Evolutionary conservation across 768 basidiomycete species (phyloP).

Genomic region (Cyathus striatus): DNA sequence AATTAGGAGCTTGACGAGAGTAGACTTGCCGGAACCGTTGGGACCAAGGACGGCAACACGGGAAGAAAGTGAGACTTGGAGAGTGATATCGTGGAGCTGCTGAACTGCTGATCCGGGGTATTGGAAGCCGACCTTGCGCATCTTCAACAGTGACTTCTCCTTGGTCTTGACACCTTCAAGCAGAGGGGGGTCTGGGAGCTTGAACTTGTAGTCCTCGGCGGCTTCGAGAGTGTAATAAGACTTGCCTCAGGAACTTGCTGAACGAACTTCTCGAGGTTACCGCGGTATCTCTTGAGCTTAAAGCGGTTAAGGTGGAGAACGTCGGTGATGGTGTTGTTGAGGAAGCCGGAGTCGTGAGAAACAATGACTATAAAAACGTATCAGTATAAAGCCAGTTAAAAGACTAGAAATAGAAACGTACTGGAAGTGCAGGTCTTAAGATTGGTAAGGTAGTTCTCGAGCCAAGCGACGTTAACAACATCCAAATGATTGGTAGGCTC

Average conservation of each 20-base stretch:
- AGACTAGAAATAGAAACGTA: slow-evolving; percentile 28
- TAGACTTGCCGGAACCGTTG: slow-evolving; percentile 98
- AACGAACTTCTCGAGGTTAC: slow-evolving; percentile 94
- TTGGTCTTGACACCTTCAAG: slow-evolving; percentile 99
- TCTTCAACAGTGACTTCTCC: slow-evolving; percentile 95
- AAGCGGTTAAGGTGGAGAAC: slow-evolving; percentile 97
- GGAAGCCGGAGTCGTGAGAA: slow-evolving; percentile 95
- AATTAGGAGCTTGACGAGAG: slow-evolving; percentile 93
- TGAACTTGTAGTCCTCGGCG: slow-evolving; percentile 96
- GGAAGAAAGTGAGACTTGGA: slow-evolving; percentile 96
- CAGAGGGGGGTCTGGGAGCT: slow-evolving; percentile 93
- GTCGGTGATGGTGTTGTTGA: slow-evolving; percentile 98
- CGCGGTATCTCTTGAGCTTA: slow-evolving; percentile 93
- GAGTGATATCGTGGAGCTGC: slow-evolving; percentile 90
- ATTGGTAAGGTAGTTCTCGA: slow-evolving; percentile 87
- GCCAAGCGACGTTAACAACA: slow-evolving; percentile 96
- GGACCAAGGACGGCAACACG: slow-evolving; percentile 98
- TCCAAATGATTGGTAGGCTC: slow-evolving; percentile 98
- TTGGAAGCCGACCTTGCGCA: slow-evolving; percentile 97
- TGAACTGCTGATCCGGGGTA: slow-evolving; percentile 84
- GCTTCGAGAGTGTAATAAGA: slow-evolving; percentile 97
- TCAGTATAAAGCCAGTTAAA: slow-evolving; percentile 4
- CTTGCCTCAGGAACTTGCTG: slow-evolving; percentile 94
- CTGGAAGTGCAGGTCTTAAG: slow-evolving; percentile 91
- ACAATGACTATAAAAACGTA: slow-evolving; percentile 67